Percentiles rank a stretch among this genome's conserved stretches.
Evolutionary conservation across 2,329 filamentous ascomycete species (phyloP).

Genomic region (Bipolaris sorokiniana): DNA sequence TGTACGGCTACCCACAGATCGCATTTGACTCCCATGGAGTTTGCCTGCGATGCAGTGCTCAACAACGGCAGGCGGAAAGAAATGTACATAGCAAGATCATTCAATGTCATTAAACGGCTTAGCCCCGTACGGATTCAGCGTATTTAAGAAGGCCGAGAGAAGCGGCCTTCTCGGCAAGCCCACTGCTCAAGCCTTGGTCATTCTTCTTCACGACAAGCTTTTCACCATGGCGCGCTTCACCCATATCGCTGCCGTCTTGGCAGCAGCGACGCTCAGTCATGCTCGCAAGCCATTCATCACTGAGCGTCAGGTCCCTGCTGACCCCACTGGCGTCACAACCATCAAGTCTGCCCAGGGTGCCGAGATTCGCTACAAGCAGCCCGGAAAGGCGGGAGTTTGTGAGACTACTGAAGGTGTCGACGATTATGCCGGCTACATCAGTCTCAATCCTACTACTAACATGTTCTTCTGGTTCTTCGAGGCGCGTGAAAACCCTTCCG

Average conservation of each 20-base stretch:
- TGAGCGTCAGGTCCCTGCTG: conserved; percentile 39
- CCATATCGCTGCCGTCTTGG: conserved; percentile 30
- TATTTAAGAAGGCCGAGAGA: conserved; percentile 16
- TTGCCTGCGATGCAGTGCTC: neutral
- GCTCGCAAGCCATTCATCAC: conserved; percentile 35
- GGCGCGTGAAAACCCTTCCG: conserved; percentile 51
- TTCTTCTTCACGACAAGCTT: conserved; percentile 18
- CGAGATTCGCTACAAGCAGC: conserved; percentile 45
- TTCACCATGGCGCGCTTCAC: conserved; percentile 32
- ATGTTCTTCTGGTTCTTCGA: conserved; percentile 59
- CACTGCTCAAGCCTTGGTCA: conserved; percentile 7
- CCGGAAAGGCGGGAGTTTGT: conserved; percentile 52
- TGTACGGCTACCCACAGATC: conserved; percentile 10
- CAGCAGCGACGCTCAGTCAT: conserved; percentile 23
- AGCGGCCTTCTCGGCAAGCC: conserved; percentile 4
- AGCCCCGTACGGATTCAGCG: neutral
- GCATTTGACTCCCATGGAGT: conserved; percentile 1
- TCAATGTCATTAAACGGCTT: neutral
- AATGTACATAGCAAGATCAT: neutral
- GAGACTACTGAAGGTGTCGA: conserved; percentile 48
- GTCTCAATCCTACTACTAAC: conserved; percentile 43
- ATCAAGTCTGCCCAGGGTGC: conserved; percentile 46
- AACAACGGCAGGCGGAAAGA: neutral
- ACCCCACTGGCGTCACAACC: conserved; percentile 40
- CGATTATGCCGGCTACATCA: conserved; percentile 49